Percentiles rank a stretch among this genome's conserved stretches.
Conservation (phyloP, 441 rosid genomes). For the Populus trichocarpa region DNA sequence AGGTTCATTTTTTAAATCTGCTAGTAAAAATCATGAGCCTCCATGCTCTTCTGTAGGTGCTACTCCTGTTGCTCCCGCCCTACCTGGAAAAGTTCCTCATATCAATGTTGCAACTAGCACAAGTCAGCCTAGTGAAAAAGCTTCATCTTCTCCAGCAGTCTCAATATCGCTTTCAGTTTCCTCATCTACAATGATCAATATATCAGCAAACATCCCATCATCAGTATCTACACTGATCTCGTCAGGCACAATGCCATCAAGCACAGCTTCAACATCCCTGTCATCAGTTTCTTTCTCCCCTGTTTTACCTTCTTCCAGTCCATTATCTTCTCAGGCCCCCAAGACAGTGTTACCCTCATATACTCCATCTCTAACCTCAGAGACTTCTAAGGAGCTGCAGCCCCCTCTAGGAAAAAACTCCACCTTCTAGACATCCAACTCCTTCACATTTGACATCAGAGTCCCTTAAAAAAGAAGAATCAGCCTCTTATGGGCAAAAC, state of each 20-base stretch:
- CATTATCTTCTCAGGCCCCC: constrained; percentile 32
- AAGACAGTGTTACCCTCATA: constrained; percentile 21
- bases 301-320: constrained; percentile 28
- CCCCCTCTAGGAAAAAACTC: not conserved
- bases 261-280: constrained; percentile 32
- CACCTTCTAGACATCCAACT: not conserved
- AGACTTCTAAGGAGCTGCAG: constrained; percentile 29
- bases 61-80: constrained; percentile 30
- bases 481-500: constrained; percentile 1
- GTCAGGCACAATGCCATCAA: constrained; percentile 32
- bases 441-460: constrained; percentile 1
- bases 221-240: constrained; percentile 30
- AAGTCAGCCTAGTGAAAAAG: constrained; percentile 43
- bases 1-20: constrained; percentile 26
- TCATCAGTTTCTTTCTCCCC: constrained; percentile 36
- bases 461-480: constrained; percentile 14
- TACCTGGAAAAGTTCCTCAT: constrained; percentile 30
- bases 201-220: constrained; percentile 26
- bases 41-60: constrained; percentile 30
- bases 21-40: constrained; percentile 27
- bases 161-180: constrained; percentile 40
- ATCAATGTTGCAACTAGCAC: constrained; percentile 31
- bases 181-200: constrained; percentile 34
- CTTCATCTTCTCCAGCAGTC: constrained; percentile 30
- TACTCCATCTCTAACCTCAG: constrained; percentile 27